A percentile compares a stretch with the other conserved stretches of the same genome.
Evolutionary conservation across 148 eudicot species (phyloP).

Genomic region (Polygonum maritimum): DNA sequence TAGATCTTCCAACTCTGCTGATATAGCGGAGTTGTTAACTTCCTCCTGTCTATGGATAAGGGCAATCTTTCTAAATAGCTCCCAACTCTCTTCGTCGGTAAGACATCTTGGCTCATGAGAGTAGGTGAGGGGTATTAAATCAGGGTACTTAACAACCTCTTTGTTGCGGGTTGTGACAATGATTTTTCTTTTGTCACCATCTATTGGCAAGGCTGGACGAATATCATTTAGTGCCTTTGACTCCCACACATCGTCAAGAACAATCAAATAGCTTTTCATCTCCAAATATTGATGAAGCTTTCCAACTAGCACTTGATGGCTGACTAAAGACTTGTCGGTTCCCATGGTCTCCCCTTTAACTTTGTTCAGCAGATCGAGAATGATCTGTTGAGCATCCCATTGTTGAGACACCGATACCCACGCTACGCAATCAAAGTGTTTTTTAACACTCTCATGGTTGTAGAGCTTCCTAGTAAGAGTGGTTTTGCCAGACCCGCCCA

Average conservation of each 20-base stretch:
- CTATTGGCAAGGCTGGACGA: conserved; percentile 8
- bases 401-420: background rate
- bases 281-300: background rate
- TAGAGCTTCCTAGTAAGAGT: background rate
- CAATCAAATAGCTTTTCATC: background rate
- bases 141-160: too few relatives aligned
- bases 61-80: conserved; percentile 4
- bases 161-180: conserved; percentile 20
- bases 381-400: background rate
- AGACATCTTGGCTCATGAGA: too few relatives aligned
- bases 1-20: background rate
- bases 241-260: conserved; percentile 17
- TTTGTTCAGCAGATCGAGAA: background rate
- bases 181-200: conserved; percentile 10
- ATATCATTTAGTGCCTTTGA: background rate
- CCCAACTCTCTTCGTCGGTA: too few relatives aligned
- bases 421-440: background rate
- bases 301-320: background rate
- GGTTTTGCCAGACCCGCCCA: conserved; percentile 30
- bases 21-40: background rate
- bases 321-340: background rate
- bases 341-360: background rate
- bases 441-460: background rate
- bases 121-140: too few relatives aligned
- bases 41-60: background rate